Base-by-base conservation (phyloP, 176 grass and related monocot genomes). In the Hordeum vulgare region DNA sequence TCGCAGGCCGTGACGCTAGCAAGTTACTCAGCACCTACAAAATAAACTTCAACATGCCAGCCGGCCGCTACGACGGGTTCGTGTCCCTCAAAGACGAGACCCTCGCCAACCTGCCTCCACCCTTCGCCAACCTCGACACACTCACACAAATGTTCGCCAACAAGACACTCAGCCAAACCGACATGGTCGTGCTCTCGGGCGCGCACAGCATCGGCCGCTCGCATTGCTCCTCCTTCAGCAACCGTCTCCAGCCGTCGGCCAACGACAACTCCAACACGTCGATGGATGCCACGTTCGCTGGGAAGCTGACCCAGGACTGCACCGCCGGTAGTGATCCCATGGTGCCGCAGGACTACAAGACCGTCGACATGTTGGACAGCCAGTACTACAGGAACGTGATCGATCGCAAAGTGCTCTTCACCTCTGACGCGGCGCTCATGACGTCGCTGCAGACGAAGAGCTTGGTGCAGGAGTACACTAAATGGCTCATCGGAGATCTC, bases 101-200 rank as follows among this genome's bases (percentile, higher is more conserved):
- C 25, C 4, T 64, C 53, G 4, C 2, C 11, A 62, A 63, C 80
- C 70, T 89, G 1, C 84, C 87, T 0, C 44, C 75, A 7, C 91
- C 87, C 2, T 71, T 7, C 54, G 40, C 21, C 20, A 26, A 59
- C 69, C 33, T 84, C 18, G 0, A 2, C 6, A 2, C 10, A 14
- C 80, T 92, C 27, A 76, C 28, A 1, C 24, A 33, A 23, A 84
- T 47, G 63, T 92, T 92, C 39, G 68, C 76, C 0, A 34, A 3
- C n/a, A 89, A 86, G 29, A 78, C 66, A 13, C 72, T 92, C 61
- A 12, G 12, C 72, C 0, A 27, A 44, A 44, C 4, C 14, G 86
- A 92, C 20, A 59, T 92, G 67, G 80, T 86, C 11, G 39, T 13
- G 13, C 90, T 92, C 74, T 83, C 88, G 15, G 88, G 88, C 0